Conservation (phyloP, 176 grass and related monocot species). For the Aegilops speltoides region DNA sequence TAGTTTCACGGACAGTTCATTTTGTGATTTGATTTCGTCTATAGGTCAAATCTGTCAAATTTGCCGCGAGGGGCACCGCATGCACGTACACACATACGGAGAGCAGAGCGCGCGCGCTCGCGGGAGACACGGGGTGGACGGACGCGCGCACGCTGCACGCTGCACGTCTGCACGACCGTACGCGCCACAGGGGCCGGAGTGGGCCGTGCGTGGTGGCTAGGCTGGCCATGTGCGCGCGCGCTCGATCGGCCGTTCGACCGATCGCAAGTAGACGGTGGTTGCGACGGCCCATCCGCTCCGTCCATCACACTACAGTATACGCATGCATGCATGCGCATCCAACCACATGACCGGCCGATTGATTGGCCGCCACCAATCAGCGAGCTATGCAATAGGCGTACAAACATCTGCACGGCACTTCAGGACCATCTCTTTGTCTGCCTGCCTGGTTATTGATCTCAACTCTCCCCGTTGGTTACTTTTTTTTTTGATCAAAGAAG, state of each 20-base stretch:
- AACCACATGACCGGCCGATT: not conserved
- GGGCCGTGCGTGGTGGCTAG: not conserved
- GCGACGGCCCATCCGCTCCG: not conserved
- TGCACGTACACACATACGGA: not conserved
- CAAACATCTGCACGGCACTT: not conserved
- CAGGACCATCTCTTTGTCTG: constrained; percentile 15
- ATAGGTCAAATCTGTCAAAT: too few species aligned
- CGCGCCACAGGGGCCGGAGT: not conserved
- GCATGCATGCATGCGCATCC: not conserved
- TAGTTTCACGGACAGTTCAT: too few species aligned
- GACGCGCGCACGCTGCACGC: not conserved
- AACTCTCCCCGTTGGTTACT: too few species aligned
- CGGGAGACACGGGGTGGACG: not conserved
- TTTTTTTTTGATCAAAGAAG: too few species aligned
- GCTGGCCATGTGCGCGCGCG: not conserved
- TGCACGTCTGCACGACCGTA: not conserved
- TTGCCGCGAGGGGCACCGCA: not conserved
- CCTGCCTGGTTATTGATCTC: not conserved
- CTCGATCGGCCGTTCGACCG: too few species aligned
- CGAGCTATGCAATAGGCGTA: too few species aligned
- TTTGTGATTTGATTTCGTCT: too few species aligned
- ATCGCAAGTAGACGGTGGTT: not conserved
- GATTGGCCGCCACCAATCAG: not conserved
- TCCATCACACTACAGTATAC: too few species aligned
- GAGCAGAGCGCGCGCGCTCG: not conserved